Percentiles rank a stretch among this genome's conserved stretches.
phyloP scores from a whole-genome alignment of 2,329 filamentous ascomycete species.

The Chaetomium sp. region DNA sequence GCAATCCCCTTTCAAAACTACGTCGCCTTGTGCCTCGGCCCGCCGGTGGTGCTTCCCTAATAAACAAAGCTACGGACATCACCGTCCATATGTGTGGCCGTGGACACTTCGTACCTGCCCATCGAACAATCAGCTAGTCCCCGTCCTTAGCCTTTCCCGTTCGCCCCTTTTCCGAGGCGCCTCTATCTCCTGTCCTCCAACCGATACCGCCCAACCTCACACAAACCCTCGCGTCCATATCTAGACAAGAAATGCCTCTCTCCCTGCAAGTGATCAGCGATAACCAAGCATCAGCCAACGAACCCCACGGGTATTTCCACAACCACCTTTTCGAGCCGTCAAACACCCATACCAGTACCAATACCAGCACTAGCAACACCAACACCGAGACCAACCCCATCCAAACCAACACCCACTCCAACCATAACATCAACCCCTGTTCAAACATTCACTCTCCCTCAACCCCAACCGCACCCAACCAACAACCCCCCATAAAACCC shows the following conservation, averaged over 20 bases:
- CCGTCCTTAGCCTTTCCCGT: not conserved
- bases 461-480: not conserved
- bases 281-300: not conserved
- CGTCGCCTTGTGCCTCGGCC: not conserved
- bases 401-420: not conserved
- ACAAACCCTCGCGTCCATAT: slow-evolving; percentile 22
- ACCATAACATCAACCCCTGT: not conserved
- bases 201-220: slow-evolving; percentile 13
- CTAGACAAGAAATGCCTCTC: slow-evolving; percentile 2
- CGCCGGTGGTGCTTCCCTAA: not conserved
- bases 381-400: not conserved
- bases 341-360: not conserved
- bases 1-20: not conserved
- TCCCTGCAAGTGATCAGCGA: not conserved
- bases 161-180: not conserved
- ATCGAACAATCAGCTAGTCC: not conserved
- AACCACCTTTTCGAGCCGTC: not conserved
- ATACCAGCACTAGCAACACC: not conserved
- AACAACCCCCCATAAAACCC: not conserved
- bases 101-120: not conserved
- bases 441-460: not conserved
- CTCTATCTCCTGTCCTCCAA: not conserved
- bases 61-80: not conserved
- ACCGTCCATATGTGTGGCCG: not conserved
- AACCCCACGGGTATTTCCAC: not conserved